Evolutionary conservation across 108 stramenopile genomes (phyloP), one percentile per base, ranked within the genome.

Genomic region (Pseudonitzschia multiseries): DNA sequence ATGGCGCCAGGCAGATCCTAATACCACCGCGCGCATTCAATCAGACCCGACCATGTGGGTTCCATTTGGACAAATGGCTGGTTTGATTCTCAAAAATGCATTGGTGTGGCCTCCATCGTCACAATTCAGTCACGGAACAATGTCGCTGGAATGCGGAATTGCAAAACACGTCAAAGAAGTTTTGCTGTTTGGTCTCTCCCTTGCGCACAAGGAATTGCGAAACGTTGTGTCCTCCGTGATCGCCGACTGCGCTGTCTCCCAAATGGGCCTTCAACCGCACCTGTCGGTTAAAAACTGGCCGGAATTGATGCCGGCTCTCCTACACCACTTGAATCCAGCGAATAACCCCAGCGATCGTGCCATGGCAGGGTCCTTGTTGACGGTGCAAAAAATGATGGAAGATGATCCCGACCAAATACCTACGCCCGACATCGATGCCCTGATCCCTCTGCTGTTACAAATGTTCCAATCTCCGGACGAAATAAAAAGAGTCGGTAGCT

Each of bases 21-120:
- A 50, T 1, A 80, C 83, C 9, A 77, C 69, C 10, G 20, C 61
- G 14, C 61, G 73, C 54, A 61, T 88, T 56, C 72, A 82, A 44
- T 43, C 77, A 13, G 69, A 85, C 28, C 65, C 63, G 17, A 50
- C 32, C n/a, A 51, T 74, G 60, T 96, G 90, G 90, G 83, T 83
- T 57, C 82, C 78, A 28, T 81, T 96, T 57, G 91, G 96, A 43
- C 93, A 95, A 87, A 91, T 94, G 89, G 93, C 91, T 18, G 96
- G 94, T 40, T 73, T 96, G 42, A 76, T 95, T 56, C 75, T 96
- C 24, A 96, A 96, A 71, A 94, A 96, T 65, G 93, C 90, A 0
- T 48, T 94, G 31, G 65, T 90, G 1, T 54, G 84, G 22, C 93
- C 92, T 1, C 91, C 91, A 1, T 75, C 81, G 2, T 72, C 42